Conservation (phyloP, 1,284 basidiomycete species). For the Ceratobasidium sp. region DNA sequence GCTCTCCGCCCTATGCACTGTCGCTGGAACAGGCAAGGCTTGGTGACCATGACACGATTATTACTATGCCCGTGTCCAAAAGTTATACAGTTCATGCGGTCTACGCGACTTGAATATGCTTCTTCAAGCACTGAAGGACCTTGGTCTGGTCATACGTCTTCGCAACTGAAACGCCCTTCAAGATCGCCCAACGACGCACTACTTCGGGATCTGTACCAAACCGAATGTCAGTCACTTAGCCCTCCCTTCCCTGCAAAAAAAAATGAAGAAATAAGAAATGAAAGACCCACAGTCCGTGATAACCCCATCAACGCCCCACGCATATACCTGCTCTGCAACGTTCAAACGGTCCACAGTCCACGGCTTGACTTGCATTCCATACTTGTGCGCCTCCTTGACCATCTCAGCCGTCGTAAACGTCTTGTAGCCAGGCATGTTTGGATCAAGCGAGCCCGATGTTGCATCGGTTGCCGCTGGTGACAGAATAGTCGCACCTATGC, state of each 20-base stretch:
- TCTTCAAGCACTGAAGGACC: constrained; percentile 70
- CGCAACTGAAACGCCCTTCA: constrained; percentile 66
- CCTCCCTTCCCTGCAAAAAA: too few relatives aligned
- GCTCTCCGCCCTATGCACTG: constrained; percentile 1
- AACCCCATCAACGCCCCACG: constrained; percentile 77
- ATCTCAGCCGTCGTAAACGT: constrained; percentile 76
- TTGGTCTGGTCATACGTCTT: constrained; percentile 69
- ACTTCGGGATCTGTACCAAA: constrained; percentile 64
- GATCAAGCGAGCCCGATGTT: constrained; percentile 63
- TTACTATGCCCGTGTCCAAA: too few relatives aligned
- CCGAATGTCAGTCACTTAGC: too few relatives aligned
- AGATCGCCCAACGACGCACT: constrained; percentile 68
- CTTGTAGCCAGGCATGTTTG: constrained; percentile 64
- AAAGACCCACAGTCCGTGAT: constrained; percentile 71
- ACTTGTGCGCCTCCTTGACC: constrained; percentile 74
- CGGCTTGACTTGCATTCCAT: constrained; percentile 75
- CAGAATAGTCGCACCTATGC: constrained; percentile 75
- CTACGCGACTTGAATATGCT: constrained; percentile 58
- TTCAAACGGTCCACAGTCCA: constrained; percentile 79
- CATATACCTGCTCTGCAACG: constrained; percentile 70
- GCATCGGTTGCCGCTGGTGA: constrained; percentile 70
- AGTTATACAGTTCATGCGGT: background rate
- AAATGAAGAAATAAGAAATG: background rate
- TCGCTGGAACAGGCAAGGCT: background rate
- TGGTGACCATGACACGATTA: too few relatives aligned